Evolutionary conservation across 345 rosid species (phyloP), one percentile per base, ranked within the genome.

Genomic region (Anacardium occidentale): DNA sequence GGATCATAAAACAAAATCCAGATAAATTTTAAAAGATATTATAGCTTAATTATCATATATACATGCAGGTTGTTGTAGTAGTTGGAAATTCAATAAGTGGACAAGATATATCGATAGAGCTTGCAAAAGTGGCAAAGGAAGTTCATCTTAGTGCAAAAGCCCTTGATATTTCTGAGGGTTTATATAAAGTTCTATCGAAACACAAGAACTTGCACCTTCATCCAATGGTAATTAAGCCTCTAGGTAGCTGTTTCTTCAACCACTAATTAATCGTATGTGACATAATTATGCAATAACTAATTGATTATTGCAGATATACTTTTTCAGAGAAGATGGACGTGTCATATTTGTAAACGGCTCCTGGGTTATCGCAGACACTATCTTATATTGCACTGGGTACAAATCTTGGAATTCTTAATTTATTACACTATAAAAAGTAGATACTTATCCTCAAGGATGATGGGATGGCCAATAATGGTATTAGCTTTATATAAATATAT

Each of bases 311-410:
- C 82, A 94, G 98, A 85, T 91, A 69, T 86, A 88, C 3, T 79
- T 78, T 34, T 81, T 94, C 6, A 73, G 83, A 61, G 91, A 86
- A 50, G 97, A 94, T 76, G 97, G 98, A 34, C 74, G 70, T 22
- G 89, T 90, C 60, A 10, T 29, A 24, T 94, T 94, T 59, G 81
- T 73, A 1, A 90, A 94, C 66, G 95, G 97, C 12, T 78, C 89
- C 25, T 86, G 78, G 73, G 77, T 89, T 64, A 66, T 80, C 15
- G 92, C 97, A 2, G 90, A 94, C 68, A 83, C 97, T 4, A 86
- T 91, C 71, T 42, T 94, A 34, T 89, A 91, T 65, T 94, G 98
- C 91, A 91, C 97, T 13, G 97, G 98, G 98, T 94, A n/a, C n/a
- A n/a, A n/a, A n/a, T n/a, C n/a, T n/a, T n/a, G n/a, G n/a, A n/a